Conservation (phyloP, 2,329 filamentous ascomycete genomes). For the Penicillium sclerotigenum region DNA sequence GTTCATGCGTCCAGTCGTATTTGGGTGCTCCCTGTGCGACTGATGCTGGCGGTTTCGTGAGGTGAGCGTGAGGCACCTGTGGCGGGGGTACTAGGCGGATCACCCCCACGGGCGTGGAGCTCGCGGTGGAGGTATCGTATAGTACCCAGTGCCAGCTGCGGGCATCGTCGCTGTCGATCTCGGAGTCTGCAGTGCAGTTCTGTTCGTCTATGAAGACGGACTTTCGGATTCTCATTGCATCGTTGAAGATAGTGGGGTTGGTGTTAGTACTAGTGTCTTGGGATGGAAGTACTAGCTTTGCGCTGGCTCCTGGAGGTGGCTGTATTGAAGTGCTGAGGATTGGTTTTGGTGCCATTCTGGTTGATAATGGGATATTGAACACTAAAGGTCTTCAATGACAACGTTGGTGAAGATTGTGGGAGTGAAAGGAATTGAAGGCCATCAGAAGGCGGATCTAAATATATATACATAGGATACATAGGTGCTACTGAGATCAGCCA, state of each 20-base stretch:
- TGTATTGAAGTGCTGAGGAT: constrained; percentile 20
- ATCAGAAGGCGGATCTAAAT: background rate
- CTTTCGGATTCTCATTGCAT: constrained; percentile 58
- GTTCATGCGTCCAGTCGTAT: constrained; percentile 58
- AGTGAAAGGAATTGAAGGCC: background rate
- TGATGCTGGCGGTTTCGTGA: constrained; percentile 23
- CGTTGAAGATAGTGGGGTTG: constrained; percentile 56
- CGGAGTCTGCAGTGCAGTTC: constrained; percentile 58
- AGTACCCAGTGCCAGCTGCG: constrained; percentile 82
- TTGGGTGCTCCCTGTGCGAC: constrained; percentile 16
- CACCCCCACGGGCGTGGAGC: constrained; percentile 62
- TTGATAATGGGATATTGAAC: background rate
- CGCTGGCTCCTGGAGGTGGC: constrained; percentile 23
- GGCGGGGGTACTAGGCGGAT: constrained; percentile 80
- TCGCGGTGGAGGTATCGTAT: constrained; percentile 59
- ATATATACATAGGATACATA: background rate
- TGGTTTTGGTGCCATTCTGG: constrained; percentile 6
- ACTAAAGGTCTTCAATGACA: background rate
- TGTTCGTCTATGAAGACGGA: constrained; percentile 60
- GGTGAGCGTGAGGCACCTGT: constrained; percentile 58
- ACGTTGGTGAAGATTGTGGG: background rate
- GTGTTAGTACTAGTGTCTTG: constrained; percentile 15
- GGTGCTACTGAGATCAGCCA: background rate
- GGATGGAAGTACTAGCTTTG: constrained; percentile 24
- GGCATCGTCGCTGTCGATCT: constrained; percentile 77